Evolutionary conservation across 257 asterid species (phyloP).

Genomic region (Solanum megistacrolobum): DNA sequence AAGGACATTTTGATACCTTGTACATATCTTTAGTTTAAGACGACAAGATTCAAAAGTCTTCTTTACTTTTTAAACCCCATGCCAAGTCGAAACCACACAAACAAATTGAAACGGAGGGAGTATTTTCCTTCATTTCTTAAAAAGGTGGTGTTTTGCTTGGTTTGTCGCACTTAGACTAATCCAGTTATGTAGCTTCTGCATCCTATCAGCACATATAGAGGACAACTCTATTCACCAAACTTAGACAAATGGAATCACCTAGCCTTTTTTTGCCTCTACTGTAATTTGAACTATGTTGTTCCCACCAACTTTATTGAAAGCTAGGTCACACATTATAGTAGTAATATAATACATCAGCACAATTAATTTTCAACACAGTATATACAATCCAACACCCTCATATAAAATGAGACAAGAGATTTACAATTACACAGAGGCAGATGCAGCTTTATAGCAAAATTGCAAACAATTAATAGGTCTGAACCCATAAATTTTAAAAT

Average conservation of each 20-base stretch:
- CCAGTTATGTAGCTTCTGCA: neutral
- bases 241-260: neutral
- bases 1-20: neutral
- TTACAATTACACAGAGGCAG: neutral
- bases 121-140: neutral
- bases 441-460: neutral
- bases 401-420: neutral
- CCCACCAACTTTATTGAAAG: neutral
- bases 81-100: neutral
- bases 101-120: neutral
- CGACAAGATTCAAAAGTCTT: neutral
- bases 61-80: neutral
- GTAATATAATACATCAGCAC: neutral
- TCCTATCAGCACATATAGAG: neutral
- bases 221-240: neutral
- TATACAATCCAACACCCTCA: neutral
- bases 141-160: neutral
- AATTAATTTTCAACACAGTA: neutral
- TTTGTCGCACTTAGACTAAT: neutral
- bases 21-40: neutral
- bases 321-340: neutral
- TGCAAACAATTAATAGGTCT: neutral
- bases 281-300: neutral
- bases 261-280: neutral
- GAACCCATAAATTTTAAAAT: neutral